Evolutionary conservation across 768 basidiomycete species (phyloP).

Genomic region (Lactifluus piperatus): DNA sequence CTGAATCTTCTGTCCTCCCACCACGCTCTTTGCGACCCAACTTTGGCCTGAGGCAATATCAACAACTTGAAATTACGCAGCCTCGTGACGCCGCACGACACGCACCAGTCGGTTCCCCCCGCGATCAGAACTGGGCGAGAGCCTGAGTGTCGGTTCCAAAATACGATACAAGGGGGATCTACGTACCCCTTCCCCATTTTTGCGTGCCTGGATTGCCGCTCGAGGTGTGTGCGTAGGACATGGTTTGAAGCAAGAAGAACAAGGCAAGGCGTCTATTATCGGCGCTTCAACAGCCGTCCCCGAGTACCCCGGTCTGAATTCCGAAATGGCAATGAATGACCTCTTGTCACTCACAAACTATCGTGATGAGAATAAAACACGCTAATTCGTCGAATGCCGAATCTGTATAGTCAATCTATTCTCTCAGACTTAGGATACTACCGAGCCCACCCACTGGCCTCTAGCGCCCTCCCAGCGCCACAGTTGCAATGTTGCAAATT

Average conservation of each 20-base stretch:
- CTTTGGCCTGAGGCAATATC: slow-evolving; percentile 7
- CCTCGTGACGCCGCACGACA: slow-evolving; percentile 20
- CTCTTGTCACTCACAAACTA: not conserved
- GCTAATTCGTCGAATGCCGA: slow-evolving; percentile 3
- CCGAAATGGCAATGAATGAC: not conserved
- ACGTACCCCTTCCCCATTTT: slow-evolving; percentile 18
- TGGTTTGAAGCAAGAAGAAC: slow-evolving; percentile 17
- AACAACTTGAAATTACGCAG: slow-evolving; percentile 13
- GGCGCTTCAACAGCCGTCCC: slow-evolving; percentile 5
- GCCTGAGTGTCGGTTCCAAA: slow-evolving; percentile 14
- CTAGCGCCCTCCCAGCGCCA: not conserved
- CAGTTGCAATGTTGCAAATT: not conserved
- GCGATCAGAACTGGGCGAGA: slow-evolving; percentile 59
- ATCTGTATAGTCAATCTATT: slow-evolving; percentile 13
- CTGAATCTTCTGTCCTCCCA: slow-evolving; percentile 17
- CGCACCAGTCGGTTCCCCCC: slow-evolving; percentile 84
- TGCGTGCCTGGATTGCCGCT: slow-evolving; percentile 14
- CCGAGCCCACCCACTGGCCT: not conserved
- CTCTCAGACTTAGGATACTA: no score
- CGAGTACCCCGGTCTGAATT: not conserved
- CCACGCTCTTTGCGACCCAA: slow-evolving; percentile 19
- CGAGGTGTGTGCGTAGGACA: slow-evolving; percentile 14
- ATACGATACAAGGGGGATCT: slow-evolving; percentile 8
- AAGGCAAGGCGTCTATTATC: slow-evolving; percentile 2
- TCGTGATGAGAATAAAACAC: not conserved